Conservation (phyloP, 495 filamentous ascomycete genomes). For the Podospora pseudocomata region DNA sequence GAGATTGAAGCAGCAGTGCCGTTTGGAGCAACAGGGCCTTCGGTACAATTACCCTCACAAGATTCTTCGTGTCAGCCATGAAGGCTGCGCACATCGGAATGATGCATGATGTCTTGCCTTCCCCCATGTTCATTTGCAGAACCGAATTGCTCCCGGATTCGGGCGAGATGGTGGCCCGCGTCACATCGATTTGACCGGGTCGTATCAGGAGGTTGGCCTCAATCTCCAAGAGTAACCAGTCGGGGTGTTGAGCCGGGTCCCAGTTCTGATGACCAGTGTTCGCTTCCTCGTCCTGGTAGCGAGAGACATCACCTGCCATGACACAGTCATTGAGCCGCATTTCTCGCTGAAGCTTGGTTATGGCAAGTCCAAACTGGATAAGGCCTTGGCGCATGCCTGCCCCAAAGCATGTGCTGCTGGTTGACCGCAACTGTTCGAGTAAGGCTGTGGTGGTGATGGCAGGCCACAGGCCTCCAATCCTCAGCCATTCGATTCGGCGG, state of each 20-base stretch:
- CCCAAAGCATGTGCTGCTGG: constrained; percentile 30
- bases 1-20: constrained; percentile 45
- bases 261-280: constrained; percentile 53
- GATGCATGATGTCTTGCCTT: constrained; percentile 52
- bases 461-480: constrained; percentile 51
- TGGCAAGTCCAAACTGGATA: constrained; percentile 37
- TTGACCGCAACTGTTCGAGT: constrained; percentile 52
- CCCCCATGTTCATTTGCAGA: constrained; percentile 54
- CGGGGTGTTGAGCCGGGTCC: constrained; percentile 41
- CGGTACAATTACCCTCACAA: constrained; percentile 49
- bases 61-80: constrained; percentile 44
- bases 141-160: constrained; percentile 46
- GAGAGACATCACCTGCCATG: constrained; percentile 5
- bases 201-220: constrained; percentile 54
- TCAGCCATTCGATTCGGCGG: constrained; percentile 44
- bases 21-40: constrained; percentile 51
- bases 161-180: constrained; percentile 49
- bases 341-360: constrained; percentile 47
- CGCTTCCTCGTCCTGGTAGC: constrained; percentile 36
- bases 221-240: constrained; percentile 59
- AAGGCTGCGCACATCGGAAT: constrained; percentile 51
- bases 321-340: constrained; percentile 21
- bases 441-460: constrained; percentile 46
- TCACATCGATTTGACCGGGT: constrained; percentile 50
- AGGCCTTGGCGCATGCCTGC: constrained; percentile 43